Percentiles rank a stretch among this genome's conserved stretches.
Conservation (phyloP, 2,329 filamentous ascomycete species). For the Cordyceps sp. region DNA sequence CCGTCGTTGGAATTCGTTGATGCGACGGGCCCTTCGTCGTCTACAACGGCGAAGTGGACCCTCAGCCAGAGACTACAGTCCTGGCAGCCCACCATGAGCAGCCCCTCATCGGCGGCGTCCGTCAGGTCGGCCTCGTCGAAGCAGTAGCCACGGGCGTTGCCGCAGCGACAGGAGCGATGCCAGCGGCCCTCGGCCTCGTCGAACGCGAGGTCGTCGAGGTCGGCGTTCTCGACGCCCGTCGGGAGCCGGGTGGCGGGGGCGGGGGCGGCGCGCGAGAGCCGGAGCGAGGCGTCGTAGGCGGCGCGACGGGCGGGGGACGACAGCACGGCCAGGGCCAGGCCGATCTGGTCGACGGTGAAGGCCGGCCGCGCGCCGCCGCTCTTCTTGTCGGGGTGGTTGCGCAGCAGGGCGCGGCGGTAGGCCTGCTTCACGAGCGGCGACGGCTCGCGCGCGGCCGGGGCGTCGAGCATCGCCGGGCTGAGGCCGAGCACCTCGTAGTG, state of each 20-base stretch:
- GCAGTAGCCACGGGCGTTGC: slow-evolving; percentile 42
- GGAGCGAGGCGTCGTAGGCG: slow-evolving; percentile 36
- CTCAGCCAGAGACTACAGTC: slow-evolving; percentile 52
- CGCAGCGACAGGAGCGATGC: slow-evolving; percentile 45
- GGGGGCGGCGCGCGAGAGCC: slow-evolving; percentile 12
- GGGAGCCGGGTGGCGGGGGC: slow-evolving; percentile 19
- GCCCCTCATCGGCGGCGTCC: slow-evolving; percentile 38
- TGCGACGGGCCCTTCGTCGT: slow-evolving; percentile 9
- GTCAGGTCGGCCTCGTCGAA: slow-evolving; percentile 43
- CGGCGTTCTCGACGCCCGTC: slow-evolving; percentile 45
- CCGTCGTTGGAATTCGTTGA: background rate
- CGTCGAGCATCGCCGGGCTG: slow-evolving; percentile 28
- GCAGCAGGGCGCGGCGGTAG: slow-evolving; percentile 47
- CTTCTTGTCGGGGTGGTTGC: slow-evolving; percentile 48
- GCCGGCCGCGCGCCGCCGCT: slow-evolving; percentile 1
- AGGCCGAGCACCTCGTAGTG: slow-evolving; percentile 46
- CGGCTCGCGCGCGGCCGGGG: slow-evolving; percentile 19
- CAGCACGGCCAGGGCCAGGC: slow-evolving; percentile 38
- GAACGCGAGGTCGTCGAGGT: slow-evolving; percentile 46
- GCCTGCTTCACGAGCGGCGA: slow-evolving; percentile 39
- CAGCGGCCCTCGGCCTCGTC: slow-evolving; percentile 32
- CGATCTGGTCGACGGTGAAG: slow-evolving; percentile 48
- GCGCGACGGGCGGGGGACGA: slow-evolving; percentile 29
- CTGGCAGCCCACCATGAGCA: slow-evolving; percentile 46
- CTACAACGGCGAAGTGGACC: slow-evolving; percentile 44